Evolutionary conservation across 352 stramenopile species (phyloP), one percentile per base, ranked within the genome.

Genomic region (Pythium biforme): DNA sequence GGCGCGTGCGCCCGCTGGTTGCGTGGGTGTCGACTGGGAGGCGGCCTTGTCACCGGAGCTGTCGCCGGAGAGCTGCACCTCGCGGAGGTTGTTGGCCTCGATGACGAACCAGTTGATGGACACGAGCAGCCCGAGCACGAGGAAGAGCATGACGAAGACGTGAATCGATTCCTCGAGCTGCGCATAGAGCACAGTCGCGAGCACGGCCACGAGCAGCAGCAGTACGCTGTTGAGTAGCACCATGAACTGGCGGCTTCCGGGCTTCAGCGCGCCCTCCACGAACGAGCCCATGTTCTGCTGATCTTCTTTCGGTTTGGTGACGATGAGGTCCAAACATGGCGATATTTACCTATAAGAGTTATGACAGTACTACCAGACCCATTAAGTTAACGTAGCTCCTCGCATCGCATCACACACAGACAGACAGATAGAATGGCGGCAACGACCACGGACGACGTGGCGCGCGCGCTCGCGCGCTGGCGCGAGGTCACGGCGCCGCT

Each of bases 21-120:
- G 48, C 31, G 72, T 53, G 22, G 68, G 72, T 20, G 25, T 51
- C 55, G n/a, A n/a, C n/a, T n/a, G n/a, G n/a, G n/a, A n/a, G n/a
- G 17, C 10, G 17, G 27, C 11, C 9, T 53, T 20, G 37, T 25
- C 31, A 10, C 31, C 14, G 10, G 29, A 25, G 25, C 25, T 31
- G 19, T 50, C 37, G 14, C 37, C 56, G n/a, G 53, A 46, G 9
- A 64, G 65, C 17, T 75, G 69, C 25, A 72, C 62, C 37, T 85
- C 70, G 41, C 85, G 77, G 58, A 92, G 74, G 33, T 74, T 69
- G 63, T 92, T 87, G 34, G 83, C 77, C 33, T 90, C 76, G 43
- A 92, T 68, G 64, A 94, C 86, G 72, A 92, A 94, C 83, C 83
- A 90, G 70, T 94, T 94, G 74, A 94, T 92, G 29, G 85, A 92